These are phyloP conservation scores for Petunia secreta DNA, from an alignment of 257 asterid species.

Conservation along the genomic window DNA sequence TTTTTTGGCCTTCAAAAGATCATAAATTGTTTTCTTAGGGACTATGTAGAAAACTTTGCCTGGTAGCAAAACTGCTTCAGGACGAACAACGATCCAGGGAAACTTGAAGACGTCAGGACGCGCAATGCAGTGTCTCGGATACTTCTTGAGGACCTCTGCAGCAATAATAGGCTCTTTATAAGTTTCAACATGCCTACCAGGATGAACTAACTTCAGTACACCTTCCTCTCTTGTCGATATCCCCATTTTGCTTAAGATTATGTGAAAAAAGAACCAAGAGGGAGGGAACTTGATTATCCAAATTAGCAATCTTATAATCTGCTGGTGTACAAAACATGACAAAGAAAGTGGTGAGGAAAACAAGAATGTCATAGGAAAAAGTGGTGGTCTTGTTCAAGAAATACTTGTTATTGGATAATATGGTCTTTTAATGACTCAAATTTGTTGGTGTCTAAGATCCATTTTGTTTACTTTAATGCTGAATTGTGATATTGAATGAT, in stretches of 20 bases:
- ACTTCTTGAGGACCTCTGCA: slow-evolving; percentile 50
- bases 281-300: slow-evolving; percentile 16
- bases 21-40: slow-evolving; percentile 37
- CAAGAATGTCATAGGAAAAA: slow-evolving; percentile 21
- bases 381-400: background rate
- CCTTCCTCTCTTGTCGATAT: slow-evolving; percentile 39
- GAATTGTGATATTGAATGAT: slow-evolving; percentile 3
- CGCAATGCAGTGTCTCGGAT: slow-evolving; percentile 62
- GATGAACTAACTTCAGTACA: slow-evolving; percentile 60
- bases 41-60: slow-evolving; percentile 50
- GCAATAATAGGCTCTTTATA: slow-evolving; percentile 55
- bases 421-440: background rate
- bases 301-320: background rate
- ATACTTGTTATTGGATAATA: slow-evolving; percentile 26
- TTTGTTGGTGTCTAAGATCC: background rate
- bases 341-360: slow-evolving; percentile 4
- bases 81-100: slow-evolving; percentile 66
- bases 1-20: slow-evolving; percentile 34
- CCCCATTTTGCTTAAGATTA: slow-evolving; percentile 33
- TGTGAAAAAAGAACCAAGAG: slow-evolving; percentile 18
- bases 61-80: slow-evolving; percentile 48
- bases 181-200: slow-evolving; percentile 45
- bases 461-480: slow-evolving; percentile 3
- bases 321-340: background rate
- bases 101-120: slow-evolving; percentile 71